Evolutionary conservation across 2,329 filamentous ascomycete species (phyloP).

Genomic region (Ustilaginoidea virens): DNA sequence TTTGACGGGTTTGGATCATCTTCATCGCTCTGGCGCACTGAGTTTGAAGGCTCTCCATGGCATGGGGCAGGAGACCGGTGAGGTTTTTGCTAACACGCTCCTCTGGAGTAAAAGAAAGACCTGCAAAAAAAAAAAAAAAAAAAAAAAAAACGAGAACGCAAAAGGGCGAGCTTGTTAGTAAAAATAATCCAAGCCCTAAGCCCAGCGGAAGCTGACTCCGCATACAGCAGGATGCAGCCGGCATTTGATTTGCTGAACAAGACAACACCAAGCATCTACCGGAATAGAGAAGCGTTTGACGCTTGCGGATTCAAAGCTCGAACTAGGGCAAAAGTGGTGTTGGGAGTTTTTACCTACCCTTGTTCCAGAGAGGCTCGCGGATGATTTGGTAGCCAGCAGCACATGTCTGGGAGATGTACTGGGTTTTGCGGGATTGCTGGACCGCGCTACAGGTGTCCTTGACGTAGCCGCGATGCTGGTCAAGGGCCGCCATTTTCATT

Average conservation of each 20-base stretch:
- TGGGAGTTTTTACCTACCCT: constrained; percentile 44
- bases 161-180: constrained; percentile 1
- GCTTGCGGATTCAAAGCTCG: too few relatives aligned
- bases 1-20: constrained; percentile 55
- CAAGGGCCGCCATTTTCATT: constrained; percentile 44
- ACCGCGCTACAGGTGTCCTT: constrained; percentile 41
- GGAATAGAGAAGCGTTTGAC: too few relatives aligned
- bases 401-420: constrained; percentile 34
- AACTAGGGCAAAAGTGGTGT: too few relatives aligned
- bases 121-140: constrained; percentile 18
- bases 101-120: constrained; percentile 48
- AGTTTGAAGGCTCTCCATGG: constrained; percentile 43
- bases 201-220: background rate
- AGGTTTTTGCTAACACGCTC: constrained; percentile 49
- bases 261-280: background rate
- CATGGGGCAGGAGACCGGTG: constrained; percentile 49
- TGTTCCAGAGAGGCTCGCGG: constrained; percentile 48
- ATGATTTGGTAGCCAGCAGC: constrained; percentile 47
- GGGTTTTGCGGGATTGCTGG: constrained; percentile 34
- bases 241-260: constrained; percentile 2
- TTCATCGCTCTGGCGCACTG: constrained; percentile 54
- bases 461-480: constrained; percentile 44
- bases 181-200: too few relatives aligned
- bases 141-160: background rate
- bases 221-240: background rate